Conservation (phyloP, 1,139 yeast genomes). For the Saccharomyces hybrid region DNA sequence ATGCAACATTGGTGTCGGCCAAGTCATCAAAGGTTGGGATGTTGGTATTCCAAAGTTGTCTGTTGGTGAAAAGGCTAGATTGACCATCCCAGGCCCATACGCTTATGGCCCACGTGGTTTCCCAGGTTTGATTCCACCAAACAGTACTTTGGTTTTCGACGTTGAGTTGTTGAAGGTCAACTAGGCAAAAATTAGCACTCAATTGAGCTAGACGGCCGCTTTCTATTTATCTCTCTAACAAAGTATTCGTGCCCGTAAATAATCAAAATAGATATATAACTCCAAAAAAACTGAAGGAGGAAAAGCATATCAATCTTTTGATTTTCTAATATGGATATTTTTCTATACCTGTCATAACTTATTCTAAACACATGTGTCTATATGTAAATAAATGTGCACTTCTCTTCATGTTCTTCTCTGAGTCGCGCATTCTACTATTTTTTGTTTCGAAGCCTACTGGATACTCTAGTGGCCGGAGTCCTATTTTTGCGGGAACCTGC, state of each 20-base stretch:
- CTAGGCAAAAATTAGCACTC: conserved; percentile 30
- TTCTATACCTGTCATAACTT: background rate
- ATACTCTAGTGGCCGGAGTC: conserved; percentile 16
- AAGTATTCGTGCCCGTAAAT: background rate
- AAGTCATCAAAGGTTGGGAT: conserved; percentile 95
- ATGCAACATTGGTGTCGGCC: conserved; percentile 89
- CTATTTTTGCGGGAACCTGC: conserved; percentile 5
- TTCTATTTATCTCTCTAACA: background rate
- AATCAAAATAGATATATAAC: conserved; percentile 1
- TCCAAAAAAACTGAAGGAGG: background rate
- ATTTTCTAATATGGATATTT: background rate
- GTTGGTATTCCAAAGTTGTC: conserved; percentile 83
- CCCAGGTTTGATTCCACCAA: conserved; percentile 94
- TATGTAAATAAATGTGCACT: background rate
- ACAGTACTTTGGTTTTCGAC: conserved; percentile 86
- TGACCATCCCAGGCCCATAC: conserved; percentile 86
- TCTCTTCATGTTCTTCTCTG: background rate
- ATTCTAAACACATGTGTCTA: background rate
- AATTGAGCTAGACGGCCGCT: background rate
- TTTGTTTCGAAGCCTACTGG: conserved; percentile 26
- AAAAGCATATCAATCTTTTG: background rate
- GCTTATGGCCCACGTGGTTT: conserved; percentile 93
- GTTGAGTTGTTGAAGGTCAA: conserved; percentile 84
- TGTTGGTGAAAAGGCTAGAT: conserved; percentile 82
- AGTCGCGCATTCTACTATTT: conserved; percentile 10